Conservation (phyloP, 148 eudicot genomes). For the Vaccinium vitisidaea region DNA sequence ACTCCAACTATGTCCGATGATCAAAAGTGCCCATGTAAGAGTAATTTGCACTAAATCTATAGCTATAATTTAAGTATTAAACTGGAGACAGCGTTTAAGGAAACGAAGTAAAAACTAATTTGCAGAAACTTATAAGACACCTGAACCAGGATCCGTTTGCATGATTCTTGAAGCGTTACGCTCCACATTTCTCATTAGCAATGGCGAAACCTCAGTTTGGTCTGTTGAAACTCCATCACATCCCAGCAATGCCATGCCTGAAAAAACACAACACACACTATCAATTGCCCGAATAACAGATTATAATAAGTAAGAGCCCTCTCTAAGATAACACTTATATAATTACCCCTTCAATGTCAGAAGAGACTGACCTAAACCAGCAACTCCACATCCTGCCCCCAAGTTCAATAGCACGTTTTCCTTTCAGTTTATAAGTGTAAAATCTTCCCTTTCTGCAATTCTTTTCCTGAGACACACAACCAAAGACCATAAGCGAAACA, state of each 20-base stretch:
- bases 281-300: background rate
- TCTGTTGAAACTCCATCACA: conserved; percentile 85
- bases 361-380: conserved; percentile 74
- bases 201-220: conserved; percentile 84
- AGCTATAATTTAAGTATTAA: background rate
- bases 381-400: conserved; percentile 99
- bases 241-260: conserved; percentile 92
- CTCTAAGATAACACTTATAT: background rate
- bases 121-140: conserved; percentile 22
- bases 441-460: conserved; percentile 88
- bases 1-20: background rate
- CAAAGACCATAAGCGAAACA: background rate
- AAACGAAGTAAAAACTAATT: background rate
- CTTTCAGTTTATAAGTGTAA: conserved; percentile 77
- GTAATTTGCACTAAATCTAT: background rate
- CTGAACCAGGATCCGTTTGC: conserved; percentile 60
- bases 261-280: conserved; percentile 9
- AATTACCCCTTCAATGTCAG: conserved; percentile 1
- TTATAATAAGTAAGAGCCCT: background rate
- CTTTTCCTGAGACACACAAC: conserved; percentile 53
- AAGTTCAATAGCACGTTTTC: conserved; percentile 88
- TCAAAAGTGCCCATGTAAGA: background rate
- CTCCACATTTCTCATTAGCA: conserved; percentile 77
- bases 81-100: background rate
- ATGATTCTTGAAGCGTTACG: conserved; percentile 72